Percentiles rank a stretch among this genome's conserved stretches.
These are phyloP conservation scores for Fusarium concolor DNA, from an alignment of 2,329 filamentous ascomycete species.

Conservation along the genomic window DNA sequence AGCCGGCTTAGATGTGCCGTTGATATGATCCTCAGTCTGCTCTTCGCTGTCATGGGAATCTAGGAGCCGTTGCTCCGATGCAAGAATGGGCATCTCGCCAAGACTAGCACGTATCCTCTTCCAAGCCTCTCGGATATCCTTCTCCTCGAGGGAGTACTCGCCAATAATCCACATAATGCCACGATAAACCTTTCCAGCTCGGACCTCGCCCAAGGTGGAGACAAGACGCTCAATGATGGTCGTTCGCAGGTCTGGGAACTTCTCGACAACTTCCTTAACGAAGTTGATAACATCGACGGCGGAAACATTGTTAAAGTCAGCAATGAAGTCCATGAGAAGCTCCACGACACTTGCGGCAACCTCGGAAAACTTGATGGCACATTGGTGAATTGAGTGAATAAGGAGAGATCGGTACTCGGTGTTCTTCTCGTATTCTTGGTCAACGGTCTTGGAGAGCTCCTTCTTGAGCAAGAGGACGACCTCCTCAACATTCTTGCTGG, in stretches of 20 bases:
- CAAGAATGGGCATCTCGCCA: constrained; percentile 95
- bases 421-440: constrained; percentile 99
- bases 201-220: constrained; percentile 89
- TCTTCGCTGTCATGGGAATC: constrained; percentile 83
- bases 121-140: constrained; percentile 96
- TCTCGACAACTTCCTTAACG: constrained; percentile 98
- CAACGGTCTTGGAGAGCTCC: constrained; percentile 95
- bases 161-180: constrained; percentile 98
- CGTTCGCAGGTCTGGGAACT: constrained; percentile 89
- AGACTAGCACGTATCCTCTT: constrained; percentile 93
- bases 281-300: constrained; percentile 98
- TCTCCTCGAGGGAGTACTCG: constrained; percentile 94
- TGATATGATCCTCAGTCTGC: constrained; percentile 74
- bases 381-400: constrained; percentile 97
- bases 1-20: constrained; percentile 80
- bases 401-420: constrained; percentile 93
- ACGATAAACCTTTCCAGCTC: constrained; percentile 96
- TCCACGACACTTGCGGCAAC: constrained; percentile 97
- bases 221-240: constrained; percentile 91
- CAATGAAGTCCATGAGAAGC: constrained; percentile 98
- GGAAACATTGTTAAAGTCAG: constrained; percentile 96
- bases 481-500: constrained; percentile 98
- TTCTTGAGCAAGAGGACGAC: constrained; percentile 97
- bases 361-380: constrained; percentile 98
- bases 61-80: constrained; percentile 90